A percentile compares a stretch with the other conserved stretches of the same genome.
Conservation (phyloP, 2,329 filamentous ascomycete species). For the Calonectria naviculata region DNA sequence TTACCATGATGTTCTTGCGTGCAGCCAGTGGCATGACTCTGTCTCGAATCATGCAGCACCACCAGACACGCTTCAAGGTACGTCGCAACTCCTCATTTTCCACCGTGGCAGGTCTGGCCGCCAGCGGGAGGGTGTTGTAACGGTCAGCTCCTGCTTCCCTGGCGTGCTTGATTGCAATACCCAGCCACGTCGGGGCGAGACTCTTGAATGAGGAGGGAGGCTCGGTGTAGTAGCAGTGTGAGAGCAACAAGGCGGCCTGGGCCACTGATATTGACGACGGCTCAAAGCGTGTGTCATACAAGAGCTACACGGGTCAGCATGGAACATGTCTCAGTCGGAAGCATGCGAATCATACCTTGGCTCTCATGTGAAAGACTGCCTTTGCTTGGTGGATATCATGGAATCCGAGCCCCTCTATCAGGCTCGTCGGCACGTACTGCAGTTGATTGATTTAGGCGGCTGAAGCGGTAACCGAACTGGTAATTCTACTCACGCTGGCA, state of each 20-base stretch:
- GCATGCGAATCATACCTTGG: background rate
- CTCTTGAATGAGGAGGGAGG: background rate
- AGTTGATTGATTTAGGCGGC: background rate
- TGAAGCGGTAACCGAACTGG: background rate
- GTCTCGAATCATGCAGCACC: conserved; percentile 23
- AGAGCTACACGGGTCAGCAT: background rate
- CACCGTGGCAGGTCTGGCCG: background rate
- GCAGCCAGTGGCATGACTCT: conserved; percentile 3
- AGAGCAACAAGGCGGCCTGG: conserved; percentile 12
- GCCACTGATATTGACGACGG: background rate
- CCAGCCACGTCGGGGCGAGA: conserved; percentile 8
- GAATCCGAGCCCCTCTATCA: conserved; percentile 13
- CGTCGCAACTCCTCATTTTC: conserved; percentile 2
- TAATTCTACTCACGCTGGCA: conserved; percentile 10
- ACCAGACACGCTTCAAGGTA: conserved; percentile 16
- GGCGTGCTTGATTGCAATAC: conserved; percentile 14
- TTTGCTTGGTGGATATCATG: conserved; percentile 15
- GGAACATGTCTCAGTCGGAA: background rate
- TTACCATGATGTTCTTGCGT: conserved; percentile 6
- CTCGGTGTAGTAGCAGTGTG: conserved; percentile 13
- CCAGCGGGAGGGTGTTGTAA: background rate
- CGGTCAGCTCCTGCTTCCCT: conserved; percentile 5
- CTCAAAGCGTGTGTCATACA: conserved; percentile 9
- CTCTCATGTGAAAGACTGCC: conserved; percentile 7
- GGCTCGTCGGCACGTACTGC: conserved; percentile 17